Evolutionary conservation across 306 rosid genomes (phyloP), one percentile per base, ranked within the genome.

Genomic region (Pachyrhizus erosus): DNA sequence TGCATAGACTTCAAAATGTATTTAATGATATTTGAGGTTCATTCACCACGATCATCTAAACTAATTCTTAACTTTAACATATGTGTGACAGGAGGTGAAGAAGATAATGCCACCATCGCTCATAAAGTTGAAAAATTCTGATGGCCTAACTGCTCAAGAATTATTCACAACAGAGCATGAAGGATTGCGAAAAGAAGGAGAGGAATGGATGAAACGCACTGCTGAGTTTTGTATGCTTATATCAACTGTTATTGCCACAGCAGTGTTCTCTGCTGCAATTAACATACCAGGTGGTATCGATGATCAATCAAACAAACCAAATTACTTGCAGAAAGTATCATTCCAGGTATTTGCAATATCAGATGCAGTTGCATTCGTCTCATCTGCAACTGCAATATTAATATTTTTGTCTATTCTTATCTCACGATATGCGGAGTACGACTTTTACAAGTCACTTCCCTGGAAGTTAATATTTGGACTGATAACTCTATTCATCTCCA

Each of bases 131-230:
- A 71, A 64, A 74, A 90, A 83, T 46, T 2, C 1, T 0, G 2
- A 80, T 5, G 73, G 45, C 1, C 7, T 72, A 66, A 85, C 92
- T 17, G 87, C 91, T 15, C 66, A 13, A 7, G 82, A 79, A 60
- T 5, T 87, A 57, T 90, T 90, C 40, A 79, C 78, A 2, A 27
- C 1, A 4, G 75, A 82, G 31, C 94, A 90, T 34, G 14, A 46
- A 40, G 33, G 1, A 0, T 23, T 89, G 5, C 18, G 77, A 5
- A 46, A 23, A 9, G 12, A 60, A 0, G 91, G 81, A 33, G 91
- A 89, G 27, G 3, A 24, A 14, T 89, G 93, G 93, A 84, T 82
- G 88, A 81, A 78, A 42, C 0, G 40, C 23, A 89, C 92, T 2
- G 81, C 93, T 7, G 43, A 73, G 6, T 81, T 80, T 0, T 81